Percentiles rank a stretch among this genome's conserved stretches.
Conservation (phyloP, 148 eudicot genomes). For the Rhododendron ovatum region DNA sequence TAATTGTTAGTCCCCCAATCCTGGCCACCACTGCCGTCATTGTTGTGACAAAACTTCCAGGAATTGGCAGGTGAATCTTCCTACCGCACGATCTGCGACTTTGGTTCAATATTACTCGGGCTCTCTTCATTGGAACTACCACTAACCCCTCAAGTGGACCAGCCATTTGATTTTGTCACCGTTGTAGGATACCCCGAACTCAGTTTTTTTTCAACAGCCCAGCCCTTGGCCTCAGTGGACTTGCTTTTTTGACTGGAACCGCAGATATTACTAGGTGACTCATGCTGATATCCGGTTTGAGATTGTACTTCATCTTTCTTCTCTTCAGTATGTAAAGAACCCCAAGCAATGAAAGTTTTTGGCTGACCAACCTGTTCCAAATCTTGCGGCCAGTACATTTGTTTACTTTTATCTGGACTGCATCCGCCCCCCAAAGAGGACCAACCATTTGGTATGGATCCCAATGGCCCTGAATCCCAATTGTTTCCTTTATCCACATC, state of each 20-base stretch:
- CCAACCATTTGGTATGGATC: too few relatives aligned
- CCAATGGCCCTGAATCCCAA: too few relatives aligned
- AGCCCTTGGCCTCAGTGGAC: not conserved
- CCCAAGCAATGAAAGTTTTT: not conserved
- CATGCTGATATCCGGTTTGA: not conserved
- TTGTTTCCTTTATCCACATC: too few relatives aligned
- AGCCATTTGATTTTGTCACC: not conserved
- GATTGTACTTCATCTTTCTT: not conserved
- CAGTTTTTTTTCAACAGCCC: not conserved
- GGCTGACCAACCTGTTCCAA: not conserved
- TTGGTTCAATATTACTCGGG: not conserved
- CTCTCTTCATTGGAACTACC: constrained; percentile 3
- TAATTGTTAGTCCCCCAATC: not conserved
- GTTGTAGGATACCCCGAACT: not conserved
- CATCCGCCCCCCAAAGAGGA: too few relatives aligned
- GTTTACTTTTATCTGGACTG: too few relatives aligned
- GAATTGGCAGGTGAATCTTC: not conserved
- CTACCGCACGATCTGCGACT: not conserved
- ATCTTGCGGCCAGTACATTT: too few relatives aligned
- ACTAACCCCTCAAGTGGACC: not conserved
- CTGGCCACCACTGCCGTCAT: not conserved
- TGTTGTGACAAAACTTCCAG: not conserved
- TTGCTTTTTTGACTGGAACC: not conserved
- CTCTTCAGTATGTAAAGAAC: not conserved
- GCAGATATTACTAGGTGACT: constrained; percentile 8